A percentile compares a stretch with the other conserved stretches of the same genome.
Evolutionary conservation across 352 stramenopile genomes (phyloP).

Genomic region (Pythium plurisporium): DNA sequence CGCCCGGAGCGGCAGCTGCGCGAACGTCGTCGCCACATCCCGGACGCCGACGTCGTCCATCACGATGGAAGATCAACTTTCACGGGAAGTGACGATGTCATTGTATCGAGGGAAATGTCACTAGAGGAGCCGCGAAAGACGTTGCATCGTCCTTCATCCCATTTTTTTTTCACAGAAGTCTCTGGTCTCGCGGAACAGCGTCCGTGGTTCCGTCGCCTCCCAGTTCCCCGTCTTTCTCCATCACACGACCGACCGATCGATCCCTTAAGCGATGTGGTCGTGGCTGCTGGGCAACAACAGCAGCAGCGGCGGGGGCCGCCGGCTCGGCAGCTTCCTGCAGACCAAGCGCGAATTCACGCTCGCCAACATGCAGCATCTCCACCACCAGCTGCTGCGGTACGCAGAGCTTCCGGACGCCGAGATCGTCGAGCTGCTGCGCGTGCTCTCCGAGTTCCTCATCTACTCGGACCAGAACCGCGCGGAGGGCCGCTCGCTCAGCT

Average conservation of each 20-base stretch:
- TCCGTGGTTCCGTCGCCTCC: not conserved
- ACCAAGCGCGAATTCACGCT: constrained; percentile 54
- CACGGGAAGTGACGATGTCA: not conserved
- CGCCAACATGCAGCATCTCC: constrained; percentile 67
- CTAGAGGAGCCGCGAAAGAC: constrained; percentile 4
- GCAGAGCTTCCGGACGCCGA: constrained; percentile 54
- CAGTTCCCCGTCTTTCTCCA: not conserved
- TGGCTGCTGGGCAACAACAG: constrained; percentile 33
- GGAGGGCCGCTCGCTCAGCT: not conserved
- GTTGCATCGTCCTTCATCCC: constrained; percentile 22
- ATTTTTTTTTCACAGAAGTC: not conserved
- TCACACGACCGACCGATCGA: not conserved
- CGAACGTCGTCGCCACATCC: constrained; percentile 32
- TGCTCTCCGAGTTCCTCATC: constrained; percentile 84
- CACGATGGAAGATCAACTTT: not conserved
- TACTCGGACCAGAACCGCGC: constrained; percentile 82
- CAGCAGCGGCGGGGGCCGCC: constrained; percentile 16
- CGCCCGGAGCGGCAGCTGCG: constrained; percentile 53
- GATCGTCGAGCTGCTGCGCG: constrained; percentile 78
- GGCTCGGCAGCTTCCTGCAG: constrained; percentile 18
- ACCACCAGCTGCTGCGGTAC: constrained; percentile 62
- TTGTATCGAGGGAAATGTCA: constrained; percentile 15
- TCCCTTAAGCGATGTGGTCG: constrained; percentile 27
- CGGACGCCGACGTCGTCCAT: constrained; percentile 8
- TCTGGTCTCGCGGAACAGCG: too few species aligned